Evolutionary conservation across 2,329 filamentous ascomycete species (phyloP), one percentile per base, ranked within the genome.

Genomic region (Fonsecaea erecta): DNA sequence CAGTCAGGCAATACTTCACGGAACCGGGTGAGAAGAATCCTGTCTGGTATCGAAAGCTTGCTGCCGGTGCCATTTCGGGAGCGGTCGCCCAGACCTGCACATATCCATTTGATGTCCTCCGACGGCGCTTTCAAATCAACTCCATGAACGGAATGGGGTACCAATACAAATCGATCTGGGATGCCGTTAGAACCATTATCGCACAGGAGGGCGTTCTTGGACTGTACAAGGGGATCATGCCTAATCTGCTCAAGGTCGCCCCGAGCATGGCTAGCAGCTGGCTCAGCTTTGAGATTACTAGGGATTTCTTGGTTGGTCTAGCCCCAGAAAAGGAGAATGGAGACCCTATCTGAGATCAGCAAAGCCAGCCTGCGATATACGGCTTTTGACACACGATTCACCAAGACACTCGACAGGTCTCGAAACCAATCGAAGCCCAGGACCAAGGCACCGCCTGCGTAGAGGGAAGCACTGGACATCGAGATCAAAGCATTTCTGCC

Each of bases 91-190:
- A 99, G 77, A 98, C 94, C 1, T 97, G 91, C 84, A 99, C 95
- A 74, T 99, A 99, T 79, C 95, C 95, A 67, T 97, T 99, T 91
- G 96, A 80, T 85, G 94, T 99, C 1, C 84, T 99, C 61, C 91
- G 95, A 34, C 88, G 95, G 66, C 87, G 95, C 57, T 99, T 99
- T 77, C 95, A 99, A 76, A 95, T 99, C 81, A 99, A 99, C 79
- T 97, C 95, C 60, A 99, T 99, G 95, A 92, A 91, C 54, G 95
- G 95, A 58, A 94, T 99, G 88, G 95, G 95, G 57, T 98, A 97
- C 79, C 88, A 94, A 76, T 99, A 99, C 81, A 93, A 91, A 74
- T 90, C 89, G 6, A 89, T 99, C 51, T 84, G 87, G 68, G 92
- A 97, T 75, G 95, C 95, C 2, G 82, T 99, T 68, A 86, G 82